Conservation (phyloP, 495 filamentous ascomycete genomes). For the Xylaria venustula region DNA sequence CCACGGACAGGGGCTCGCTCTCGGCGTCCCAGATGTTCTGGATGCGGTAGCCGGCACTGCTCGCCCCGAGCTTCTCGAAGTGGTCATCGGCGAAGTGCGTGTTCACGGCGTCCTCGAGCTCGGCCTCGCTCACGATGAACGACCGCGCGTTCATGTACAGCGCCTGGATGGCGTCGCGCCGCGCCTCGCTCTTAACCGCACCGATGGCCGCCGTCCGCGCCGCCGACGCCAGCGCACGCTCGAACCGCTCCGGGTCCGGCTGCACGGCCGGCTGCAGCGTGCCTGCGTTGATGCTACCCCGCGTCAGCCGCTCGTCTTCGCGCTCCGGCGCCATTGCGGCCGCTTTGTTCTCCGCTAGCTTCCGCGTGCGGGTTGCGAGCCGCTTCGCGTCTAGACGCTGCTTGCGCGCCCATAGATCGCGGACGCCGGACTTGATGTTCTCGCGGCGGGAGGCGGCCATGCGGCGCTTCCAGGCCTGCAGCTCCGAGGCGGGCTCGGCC, state of each 20-base stretch:
- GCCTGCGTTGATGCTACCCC: conserved; percentile 32
- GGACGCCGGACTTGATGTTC: conserved; percentile 36
- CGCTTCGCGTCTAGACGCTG: conserved; percentile 14
- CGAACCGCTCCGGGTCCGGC: conserved; percentile 36
- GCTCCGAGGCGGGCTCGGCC: conserved; percentile 23
- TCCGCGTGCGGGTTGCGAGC: conserved; percentile 9
- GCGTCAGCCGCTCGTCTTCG: conserved; percentile 44
- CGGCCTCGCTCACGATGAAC: conserved; percentile 47
- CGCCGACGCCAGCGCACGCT: conserved; percentile 23
- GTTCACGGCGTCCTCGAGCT: conserved; percentile 38
- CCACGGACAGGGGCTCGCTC: conserved; percentile 30
- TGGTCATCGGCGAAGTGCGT: conserved; percentile 33
- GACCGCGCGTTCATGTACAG: conserved; percentile 46
- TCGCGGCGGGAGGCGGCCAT: conserved; percentile 38
- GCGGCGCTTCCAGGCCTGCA: conserved; percentile 31
- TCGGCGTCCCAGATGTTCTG: conserved; percentile 42
- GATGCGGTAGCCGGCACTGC: conserved; percentile 13
- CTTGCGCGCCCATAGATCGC: conserved; percentile 41
- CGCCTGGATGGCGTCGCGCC: conserved; percentile 45
- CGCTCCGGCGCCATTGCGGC: conserved; percentile 38
- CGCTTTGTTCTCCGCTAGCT: conserved; percentile 20
- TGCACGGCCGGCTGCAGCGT: conserved; percentile 28
- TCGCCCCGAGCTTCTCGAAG: conserved; percentile 17
- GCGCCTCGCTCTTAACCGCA: conserved; percentile 33
- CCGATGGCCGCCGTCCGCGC: conserved; percentile 18